Evolutionary conservation across 31 red algal species (phyloP).

Genomic region (Asparagopsis taxiformis): DNA sequence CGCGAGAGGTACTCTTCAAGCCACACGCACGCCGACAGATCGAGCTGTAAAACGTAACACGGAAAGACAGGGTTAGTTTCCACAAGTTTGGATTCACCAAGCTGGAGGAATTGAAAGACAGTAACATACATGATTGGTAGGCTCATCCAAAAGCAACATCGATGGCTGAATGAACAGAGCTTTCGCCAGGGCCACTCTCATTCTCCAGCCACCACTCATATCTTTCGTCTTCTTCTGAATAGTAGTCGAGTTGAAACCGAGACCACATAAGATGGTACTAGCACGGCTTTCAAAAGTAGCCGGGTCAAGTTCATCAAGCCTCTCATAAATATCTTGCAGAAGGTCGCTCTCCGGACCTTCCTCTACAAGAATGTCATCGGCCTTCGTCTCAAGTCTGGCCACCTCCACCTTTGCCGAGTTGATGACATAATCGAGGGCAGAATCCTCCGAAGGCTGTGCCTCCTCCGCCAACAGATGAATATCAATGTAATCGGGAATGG

Average conservation of each 20-base stretch:
- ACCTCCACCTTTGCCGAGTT: conserved; percentile 77
- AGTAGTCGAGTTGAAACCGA: conserved; percentile 76
- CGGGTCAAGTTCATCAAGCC: conserved; percentile 78
- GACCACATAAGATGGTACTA: conserved; percentile 81
- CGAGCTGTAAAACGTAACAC: conserved; percentile 45
- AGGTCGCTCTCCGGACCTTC: conserved; percentile 63
- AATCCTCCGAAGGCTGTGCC: conserved; percentile 73
- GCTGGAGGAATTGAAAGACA: background rate
- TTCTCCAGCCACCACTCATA: conserved; percentile 96
- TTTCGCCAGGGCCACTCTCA: conserved; percentile 95
- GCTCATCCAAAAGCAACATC: conserved; percentile 96
- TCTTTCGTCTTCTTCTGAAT: conserved; percentile 79
- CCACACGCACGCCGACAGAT: conserved; percentile 94
- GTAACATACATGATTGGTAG: conserved; percentile 85
- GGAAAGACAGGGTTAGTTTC: background rate
- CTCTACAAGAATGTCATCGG: conserved; percentile 66
- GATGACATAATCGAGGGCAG: conserved; percentile 86
- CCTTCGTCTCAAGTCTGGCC: conserved; percentile 49
- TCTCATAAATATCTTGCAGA: conserved; percentile 81
- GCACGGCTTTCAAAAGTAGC: conserved; percentile 87
- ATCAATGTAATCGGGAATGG: conserved; percentile 89
- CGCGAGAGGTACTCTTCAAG: conserved; percentile 84
- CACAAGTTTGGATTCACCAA: background rate
- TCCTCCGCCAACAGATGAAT: conserved; percentile 84
- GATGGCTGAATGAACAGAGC: conserved; percentile 93